phyloP scores from a whole-genome alignment of 352 stramenopile genomes.

The Pythium apleroticum region DNA sequence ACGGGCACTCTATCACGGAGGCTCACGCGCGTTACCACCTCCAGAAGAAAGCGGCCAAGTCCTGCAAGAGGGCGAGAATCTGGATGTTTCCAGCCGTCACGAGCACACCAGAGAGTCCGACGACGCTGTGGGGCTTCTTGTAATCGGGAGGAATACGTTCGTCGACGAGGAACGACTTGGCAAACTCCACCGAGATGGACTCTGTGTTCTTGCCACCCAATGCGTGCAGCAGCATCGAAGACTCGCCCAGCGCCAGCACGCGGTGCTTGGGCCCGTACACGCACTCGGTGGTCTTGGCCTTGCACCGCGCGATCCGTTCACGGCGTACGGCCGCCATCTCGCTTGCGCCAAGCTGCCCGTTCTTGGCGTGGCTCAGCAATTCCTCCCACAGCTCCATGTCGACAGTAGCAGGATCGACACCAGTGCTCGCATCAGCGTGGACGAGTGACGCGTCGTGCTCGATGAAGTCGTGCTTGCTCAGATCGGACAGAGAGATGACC shows the following conservation, averaged over 20 bases:
- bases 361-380: not conserved
- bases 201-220: slow-evolving; percentile 23
- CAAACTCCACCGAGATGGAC: slow-evolving; percentile 15
- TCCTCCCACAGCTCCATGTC: slow-evolving; percentile 23
- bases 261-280: slow-evolving; percentile 12
- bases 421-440: slow-evolving; percentile 37
- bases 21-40: no score
- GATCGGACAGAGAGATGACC: slow-evolving; percentile 43
- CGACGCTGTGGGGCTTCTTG: slow-evolving; percentile 16
- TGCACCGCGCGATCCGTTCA: not conserved
- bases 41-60: not conserved
- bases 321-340: not conserved
- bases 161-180: slow-evolving; percentile 29
- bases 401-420: slow-evolving; percentile 29
- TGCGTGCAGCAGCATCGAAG: slow-evolving; percentile 28
- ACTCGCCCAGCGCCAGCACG: slow-evolving; percentile 30
- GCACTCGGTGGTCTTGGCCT: not conserved
- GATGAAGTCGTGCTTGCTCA: slow-evolving; percentile 35
- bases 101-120: not conserved
- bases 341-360: not conserved
- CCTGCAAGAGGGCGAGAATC: not conserved
- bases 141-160: slow-evolving; percentile 33
- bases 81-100: not conserved
- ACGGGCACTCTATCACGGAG: no score
- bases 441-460: slow-evolving; percentile 37